Conservation (phyloP, 2,329 filamentous ascomycete species). For the Eurotiales sp. region DNA sequence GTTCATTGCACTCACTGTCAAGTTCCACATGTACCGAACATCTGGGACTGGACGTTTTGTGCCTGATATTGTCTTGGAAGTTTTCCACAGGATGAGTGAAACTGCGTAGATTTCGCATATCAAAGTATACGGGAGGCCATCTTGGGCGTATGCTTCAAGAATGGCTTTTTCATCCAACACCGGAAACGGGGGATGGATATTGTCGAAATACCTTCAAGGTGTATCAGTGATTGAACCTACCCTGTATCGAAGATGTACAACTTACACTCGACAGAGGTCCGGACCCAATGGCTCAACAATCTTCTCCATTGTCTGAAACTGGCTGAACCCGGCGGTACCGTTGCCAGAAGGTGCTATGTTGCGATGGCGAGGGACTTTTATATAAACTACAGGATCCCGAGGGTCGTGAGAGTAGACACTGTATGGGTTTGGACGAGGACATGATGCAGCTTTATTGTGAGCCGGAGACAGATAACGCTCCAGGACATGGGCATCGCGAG, state of each 20-base stretch:
- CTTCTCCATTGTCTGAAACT: slow-evolving; percentile 47
- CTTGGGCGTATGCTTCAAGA: slow-evolving; percentile 37
- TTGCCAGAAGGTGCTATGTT: slow-evolving; percentile 22
- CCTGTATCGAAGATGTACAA: not conserved
- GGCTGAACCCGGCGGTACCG: slow-evolving; percentile 27
- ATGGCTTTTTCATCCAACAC: slow-evolving; percentile 49
- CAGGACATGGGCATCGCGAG: slow-evolving; percentile 50
- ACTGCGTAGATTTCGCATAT: slow-evolving; percentile 50
- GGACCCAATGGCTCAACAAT: slow-evolving; percentile 42
- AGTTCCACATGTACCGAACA: slow-evolving; percentile 53
- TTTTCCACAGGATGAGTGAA: slow-evolving; percentile 49
- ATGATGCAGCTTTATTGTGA: slow-evolving; percentile 13
- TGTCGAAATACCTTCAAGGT: slow-evolving; percentile 49
- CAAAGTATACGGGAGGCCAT: slow-evolving; percentile 48
- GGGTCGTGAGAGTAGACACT: slow-evolving; percentile 16
- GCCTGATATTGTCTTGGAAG: slow-evolving; percentile 22
- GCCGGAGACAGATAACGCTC: slow-evolving; percentile 44
- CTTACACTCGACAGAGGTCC: slow-evolving; percentile 10
- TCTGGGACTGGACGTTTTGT: slow-evolving; percentile 38
- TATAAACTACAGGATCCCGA: slow-evolving; percentile 23
- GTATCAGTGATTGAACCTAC: no score
- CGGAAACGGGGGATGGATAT: slow-evolving; percentile 51
- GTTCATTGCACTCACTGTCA: slow-evolving; percentile 51
- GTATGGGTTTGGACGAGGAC: slow-evolving; percentile 11
- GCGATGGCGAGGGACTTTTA: slow-evolving; percentile 15